Base-by-base conservation (phyloP, 2,329 filamentous ascomycete genomes). In the Xylariales sp. region DNA sequence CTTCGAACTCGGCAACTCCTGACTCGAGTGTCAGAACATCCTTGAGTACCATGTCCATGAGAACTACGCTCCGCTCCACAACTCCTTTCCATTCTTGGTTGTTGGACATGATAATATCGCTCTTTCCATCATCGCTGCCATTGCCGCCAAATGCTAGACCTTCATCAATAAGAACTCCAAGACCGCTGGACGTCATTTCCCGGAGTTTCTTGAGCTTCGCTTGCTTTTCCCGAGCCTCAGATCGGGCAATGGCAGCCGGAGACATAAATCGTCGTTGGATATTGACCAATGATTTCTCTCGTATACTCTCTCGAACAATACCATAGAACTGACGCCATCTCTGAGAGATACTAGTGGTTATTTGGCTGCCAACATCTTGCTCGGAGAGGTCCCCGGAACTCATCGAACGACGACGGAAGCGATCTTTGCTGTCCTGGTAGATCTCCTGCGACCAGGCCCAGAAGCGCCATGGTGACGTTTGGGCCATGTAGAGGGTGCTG, bases 111-210 rank as follows among this genome's bases (percentile, higher is more conserved):
- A 65, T 61, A 41, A 71, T 64, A 24, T 71, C 66, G 14, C 66
- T 66, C 39, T 71, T 69, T 29, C 70, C 69, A 38, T 78, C 74
- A 29, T 82, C 77, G 32, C 54, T 55, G 12, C 82, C 78, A 20
- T 73, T 73, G 15, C 75, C 68, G 31, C 76, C 76, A 51, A 87
- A 81, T 37, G 80, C 81, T 35, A 96, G 68, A 3, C 87, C 89
- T 58, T 95, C 88, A 42, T 91, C 88, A 51, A 96, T 82, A 19
- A 98, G 69, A 4, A 96, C 79, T 12, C 93, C 93, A 4, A 97
- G 71, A 1, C 88, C 87, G 54, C 87, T 90, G 2, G 91, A 88
- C 42, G 88, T 89, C 62, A 91, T 80, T 56, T 90, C 78, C 34
- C 86, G 78, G 49, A 95, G 70, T 52, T 79, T 80, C 55, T 78